Conservation (phyloP, 768 basidiomycete genomes). For the Thelephora aurantiotincta region DNA sequence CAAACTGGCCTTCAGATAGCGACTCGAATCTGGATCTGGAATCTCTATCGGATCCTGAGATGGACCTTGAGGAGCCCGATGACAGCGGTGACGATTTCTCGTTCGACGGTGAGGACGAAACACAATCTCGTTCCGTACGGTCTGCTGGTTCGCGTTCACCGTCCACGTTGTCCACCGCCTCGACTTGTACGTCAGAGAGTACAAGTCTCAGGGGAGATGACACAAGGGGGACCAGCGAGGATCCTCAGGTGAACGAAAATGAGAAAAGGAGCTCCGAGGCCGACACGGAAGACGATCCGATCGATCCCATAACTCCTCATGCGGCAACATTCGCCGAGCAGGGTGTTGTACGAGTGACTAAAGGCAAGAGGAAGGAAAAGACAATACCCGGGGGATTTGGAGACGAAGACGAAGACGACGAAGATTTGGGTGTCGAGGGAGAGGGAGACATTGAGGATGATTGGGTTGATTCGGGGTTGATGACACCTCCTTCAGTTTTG, state of each 20-base stretch:
- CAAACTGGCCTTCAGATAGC: constrained; percentile 59
- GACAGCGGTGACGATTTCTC: constrained; percentile 38
- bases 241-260: constrained; percentile 16
- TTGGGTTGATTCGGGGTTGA: constrained; percentile 44
- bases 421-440: neutral
- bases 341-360: neutral
- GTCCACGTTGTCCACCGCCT: constrained; percentile 11
- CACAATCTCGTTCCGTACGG: neutral
- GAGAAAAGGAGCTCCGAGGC: constrained; percentile 28
- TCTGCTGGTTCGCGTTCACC: constrained; percentile 22
- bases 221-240: too few relatives aligned
- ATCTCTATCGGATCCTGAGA: constrained; percentile 68
- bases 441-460: constrained; percentile 20
- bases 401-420: neutral
- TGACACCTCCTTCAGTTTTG: neutral
- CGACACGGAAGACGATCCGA: constrained; percentile 60
- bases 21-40: constrained; percentile 71
- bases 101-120: constrained; percentile 11
- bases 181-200: constrained; percentile 11
- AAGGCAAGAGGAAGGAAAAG: neutral
- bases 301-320: constrained; percentile 58
- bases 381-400: constrained; percentile 8
- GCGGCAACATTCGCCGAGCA: constrained; percentile 19
- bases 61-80: constrained; percentile 42
- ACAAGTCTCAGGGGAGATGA: constrained; percentile 17